These are phyloP conservation scores for Dimocarpus longan DNA, from an alignment of 345 rosid species.

Conservation along the genomic window DNA sequence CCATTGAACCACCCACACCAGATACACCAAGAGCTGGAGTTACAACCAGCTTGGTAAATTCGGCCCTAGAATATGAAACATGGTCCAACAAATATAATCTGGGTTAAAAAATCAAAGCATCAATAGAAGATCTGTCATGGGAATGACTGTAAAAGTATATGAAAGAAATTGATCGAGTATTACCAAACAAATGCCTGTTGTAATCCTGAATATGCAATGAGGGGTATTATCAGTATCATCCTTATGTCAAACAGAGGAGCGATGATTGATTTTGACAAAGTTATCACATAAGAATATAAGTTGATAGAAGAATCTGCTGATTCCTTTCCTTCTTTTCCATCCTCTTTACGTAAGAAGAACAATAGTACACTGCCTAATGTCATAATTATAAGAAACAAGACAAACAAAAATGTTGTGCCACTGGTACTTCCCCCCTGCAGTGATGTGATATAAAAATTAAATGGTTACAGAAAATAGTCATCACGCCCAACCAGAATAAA, in stretches of 20 bases:
- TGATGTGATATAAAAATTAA: slow-evolving; percentile 18
- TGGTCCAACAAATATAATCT: background rate
- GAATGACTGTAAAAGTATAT: background rate
- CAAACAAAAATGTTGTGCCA: slow-evolving; percentile 71
- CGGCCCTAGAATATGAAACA: slow-evolving; percentile 60
- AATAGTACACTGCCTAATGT: slow-evolving; percentile 73
- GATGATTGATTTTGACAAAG: slow-evolving; percentile 59
- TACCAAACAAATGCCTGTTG: slow-evolving; percentile 99
- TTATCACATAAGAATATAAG: slow-evolving; percentile 49
- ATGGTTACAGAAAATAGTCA: background rate
- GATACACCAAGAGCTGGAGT: slow-evolving; percentile 80
- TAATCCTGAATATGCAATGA: slow-evolving; percentile 85
- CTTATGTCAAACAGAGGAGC: slow-evolving; percentile 67
- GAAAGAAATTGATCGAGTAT: slow-evolving; percentile 11
- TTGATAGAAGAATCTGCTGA: slow-evolving; percentile 47
- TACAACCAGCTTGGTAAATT: slow-evolving; percentile 82
- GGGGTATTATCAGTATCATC: slow-evolving; percentile 82
- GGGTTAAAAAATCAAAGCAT: slow-evolving; percentile 5
- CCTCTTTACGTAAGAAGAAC: slow-evolving; percentile 75
- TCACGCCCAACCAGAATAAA: background rate
- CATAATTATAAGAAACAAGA: slow-evolving; percentile 72
- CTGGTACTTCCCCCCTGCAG: slow-evolving; percentile 73
- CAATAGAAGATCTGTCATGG: background rate
- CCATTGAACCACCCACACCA: slow-evolving; percentile 95
- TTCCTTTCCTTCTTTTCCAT: slow-evolving; percentile 53